Evolutionary conservation across 1,139 yeast species (phyloP), one percentile per base, ranked within the genome.

Genomic region (Geotrichum histeridarum): DNA sequence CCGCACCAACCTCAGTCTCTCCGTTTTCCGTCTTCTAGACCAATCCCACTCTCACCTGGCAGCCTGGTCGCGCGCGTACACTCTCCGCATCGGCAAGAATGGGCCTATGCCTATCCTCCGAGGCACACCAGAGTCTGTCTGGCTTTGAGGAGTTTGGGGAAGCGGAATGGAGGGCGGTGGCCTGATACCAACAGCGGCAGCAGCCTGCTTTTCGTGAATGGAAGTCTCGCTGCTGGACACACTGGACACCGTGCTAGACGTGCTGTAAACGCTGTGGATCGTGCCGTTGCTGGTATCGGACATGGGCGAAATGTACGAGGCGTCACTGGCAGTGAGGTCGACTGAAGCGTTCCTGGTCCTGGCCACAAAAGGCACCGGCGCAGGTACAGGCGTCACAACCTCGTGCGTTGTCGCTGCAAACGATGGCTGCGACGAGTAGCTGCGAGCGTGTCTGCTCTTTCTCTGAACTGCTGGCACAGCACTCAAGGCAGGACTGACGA

Each of bases 61-160:
- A 22, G 4, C 27, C 27, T 22, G 27, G 27, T 22, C 5, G 27
- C 27, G 27, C 27, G 27, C 27, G 27, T 22, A 22, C 27, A 5
- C 27, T 22, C 27, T 22, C 18, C 38, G 37, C 41, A 36, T 35
- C 7, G 49, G 49, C 33, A 45, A 15, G 15, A 45, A 45, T 18
- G 49, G 49, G 12, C 49, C 49, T n/a, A 45, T 41, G 11, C 49
- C 49, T 8, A 45, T 22, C 32, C 49, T 3, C 42, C 49, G 49
- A 12, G 49, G 49, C 15, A 36, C 42, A 14, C 33, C 15, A 12
- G 41, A 35, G 11, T 35, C 39, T 17, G 27, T 6, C 30, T 39
- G 30, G 30, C 30, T 6, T 15, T 42, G 31, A 3, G 27, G 27
- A 3, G 27, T 22, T 5, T 22, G 27, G 4, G 27, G 27, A 3